These are phyloP conservation scores for Glycine latifolia DNA, from an alignment of 306 rosid genomes.

Conservation along the genomic window DNA sequence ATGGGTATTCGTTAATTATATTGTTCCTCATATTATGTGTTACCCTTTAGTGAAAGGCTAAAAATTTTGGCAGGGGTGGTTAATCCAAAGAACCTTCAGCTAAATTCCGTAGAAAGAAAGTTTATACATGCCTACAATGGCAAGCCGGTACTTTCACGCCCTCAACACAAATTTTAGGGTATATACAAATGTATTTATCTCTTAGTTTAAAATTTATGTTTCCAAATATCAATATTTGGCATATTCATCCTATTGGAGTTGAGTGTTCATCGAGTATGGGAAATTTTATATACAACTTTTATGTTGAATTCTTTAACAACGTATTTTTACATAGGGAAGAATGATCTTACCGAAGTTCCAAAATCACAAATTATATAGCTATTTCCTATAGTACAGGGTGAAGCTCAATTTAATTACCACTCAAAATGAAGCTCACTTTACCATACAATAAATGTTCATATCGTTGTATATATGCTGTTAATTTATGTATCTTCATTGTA, in stretches of 20 bases:
- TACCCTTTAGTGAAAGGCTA: conserved; percentile 79
- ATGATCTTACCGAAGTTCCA: neutral
- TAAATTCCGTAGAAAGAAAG: conserved; percentile 67
- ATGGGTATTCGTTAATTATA: no score
- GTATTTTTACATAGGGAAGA: neutral
- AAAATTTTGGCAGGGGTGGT: conserved; percentile 73
- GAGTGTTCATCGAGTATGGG: neutral
- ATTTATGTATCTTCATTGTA: conserved; percentile 18
- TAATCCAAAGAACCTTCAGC: conserved; percentile 72
- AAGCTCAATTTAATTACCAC: neutral
- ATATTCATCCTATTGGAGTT: neutral
- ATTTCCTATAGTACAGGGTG: no score
- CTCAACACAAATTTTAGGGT: conserved; percentile 80
- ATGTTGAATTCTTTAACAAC: neutral
- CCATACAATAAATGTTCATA: neutral
- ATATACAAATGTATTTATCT: conserved; percentile 28
- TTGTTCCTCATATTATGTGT: no score
- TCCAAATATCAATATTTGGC: neutral
- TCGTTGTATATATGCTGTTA: neutral
- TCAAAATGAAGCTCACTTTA: neutral
- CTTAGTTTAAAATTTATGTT: neutral
- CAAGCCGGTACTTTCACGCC: conserved; percentile 87
- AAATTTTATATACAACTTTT: conserved; percentile 1
- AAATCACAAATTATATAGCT: no score
- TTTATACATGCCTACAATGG: conserved; percentile 70